phyloP scores from a whole-genome alignment of 2,329 filamentous ascomycete species.

The Sporothrix phasma region DNA sequence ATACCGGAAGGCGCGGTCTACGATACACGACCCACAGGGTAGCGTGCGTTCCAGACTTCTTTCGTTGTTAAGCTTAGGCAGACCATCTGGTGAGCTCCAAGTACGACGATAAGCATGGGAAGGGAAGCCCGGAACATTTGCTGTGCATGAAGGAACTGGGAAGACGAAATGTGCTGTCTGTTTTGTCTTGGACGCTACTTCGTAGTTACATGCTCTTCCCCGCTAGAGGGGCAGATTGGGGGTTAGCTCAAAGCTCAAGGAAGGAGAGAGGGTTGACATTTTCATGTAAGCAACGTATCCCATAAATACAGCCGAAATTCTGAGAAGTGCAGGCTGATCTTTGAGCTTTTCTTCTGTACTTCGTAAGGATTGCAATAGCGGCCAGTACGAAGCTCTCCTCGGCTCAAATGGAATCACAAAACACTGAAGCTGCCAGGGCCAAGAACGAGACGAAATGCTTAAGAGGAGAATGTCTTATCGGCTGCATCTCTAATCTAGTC shows the following conservation, averaged over 20 bases:
- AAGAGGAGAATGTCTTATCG: background rate
- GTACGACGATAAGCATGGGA: too few relatives aligned
- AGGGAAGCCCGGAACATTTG: too few relatives aligned
- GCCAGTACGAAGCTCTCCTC: too few relatives aligned
- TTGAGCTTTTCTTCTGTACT: too few relatives aligned
- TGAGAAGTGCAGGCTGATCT: too few relatives aligned
- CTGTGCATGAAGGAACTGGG: too few relatives aligned
- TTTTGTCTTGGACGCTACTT: background rate
- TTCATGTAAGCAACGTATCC: too few relatives aligned
- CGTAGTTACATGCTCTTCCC: constrained; percentile 2
- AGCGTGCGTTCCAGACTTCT: background rate
- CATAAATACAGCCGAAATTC: too few relatives aligned
- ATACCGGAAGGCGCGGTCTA: background rate
- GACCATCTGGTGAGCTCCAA: background rate
- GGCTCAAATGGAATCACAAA: too few relatives aligned
- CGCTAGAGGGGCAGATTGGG: background rate
- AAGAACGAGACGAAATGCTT: too few relatives aligned
- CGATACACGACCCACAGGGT: background rate
- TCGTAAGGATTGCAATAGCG: too few relatives aligned
- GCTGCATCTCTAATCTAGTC: background rate
- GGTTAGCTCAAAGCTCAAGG: background rate
- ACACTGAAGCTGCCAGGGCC: background rate
- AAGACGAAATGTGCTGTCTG: background rate
- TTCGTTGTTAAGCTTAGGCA: background rate
- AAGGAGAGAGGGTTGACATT: too few relatives aligned